Conservation (phyloP, 176 grass and related monocot species). For the Saccharum officinarum region DNA sequence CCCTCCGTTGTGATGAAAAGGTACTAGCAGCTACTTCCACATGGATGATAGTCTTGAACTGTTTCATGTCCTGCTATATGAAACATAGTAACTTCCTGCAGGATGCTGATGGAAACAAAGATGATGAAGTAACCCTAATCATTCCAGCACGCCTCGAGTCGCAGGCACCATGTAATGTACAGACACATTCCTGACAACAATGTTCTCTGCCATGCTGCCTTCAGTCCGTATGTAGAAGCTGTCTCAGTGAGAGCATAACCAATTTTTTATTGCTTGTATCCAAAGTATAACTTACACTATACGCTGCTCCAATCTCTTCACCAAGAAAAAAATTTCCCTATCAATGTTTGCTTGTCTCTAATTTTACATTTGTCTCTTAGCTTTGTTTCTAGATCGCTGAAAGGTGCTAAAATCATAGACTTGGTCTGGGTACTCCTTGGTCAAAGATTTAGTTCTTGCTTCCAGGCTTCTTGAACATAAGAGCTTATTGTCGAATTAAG, state of each 20-base stretch:
- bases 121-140: slow-evolving; percentile 11
- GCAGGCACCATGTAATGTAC: not conserved
- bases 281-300: slow-evolving; percentile 10
- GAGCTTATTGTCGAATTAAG: not conserved
- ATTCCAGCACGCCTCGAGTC: not conserved
- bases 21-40: not conserved
- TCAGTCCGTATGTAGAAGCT: slow-evolving; percentile 4
- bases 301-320: not conserved
- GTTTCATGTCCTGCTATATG: not conserved
- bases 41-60: not conserved
- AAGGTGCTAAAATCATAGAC: not conserved
- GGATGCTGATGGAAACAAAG: not conserved
- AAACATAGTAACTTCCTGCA: not conserved
- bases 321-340: not conserved
- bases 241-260: not conserved
- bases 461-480: not conserved
- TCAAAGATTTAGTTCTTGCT: not conserved
- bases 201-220: not conserved
- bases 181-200: slow-evolving; percentile 11
- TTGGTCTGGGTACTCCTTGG: not conserved
- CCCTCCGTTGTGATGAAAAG: slow-evolving; percentile 62
- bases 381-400: not conserved
- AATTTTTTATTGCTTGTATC: slow-evolving; percentile 24
- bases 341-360: not conserved
- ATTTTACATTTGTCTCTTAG: not conserved